Conservation (phyloP, 2,329 filamentous ascomycete genomes). For the Penicillium olsonii region DNA sequence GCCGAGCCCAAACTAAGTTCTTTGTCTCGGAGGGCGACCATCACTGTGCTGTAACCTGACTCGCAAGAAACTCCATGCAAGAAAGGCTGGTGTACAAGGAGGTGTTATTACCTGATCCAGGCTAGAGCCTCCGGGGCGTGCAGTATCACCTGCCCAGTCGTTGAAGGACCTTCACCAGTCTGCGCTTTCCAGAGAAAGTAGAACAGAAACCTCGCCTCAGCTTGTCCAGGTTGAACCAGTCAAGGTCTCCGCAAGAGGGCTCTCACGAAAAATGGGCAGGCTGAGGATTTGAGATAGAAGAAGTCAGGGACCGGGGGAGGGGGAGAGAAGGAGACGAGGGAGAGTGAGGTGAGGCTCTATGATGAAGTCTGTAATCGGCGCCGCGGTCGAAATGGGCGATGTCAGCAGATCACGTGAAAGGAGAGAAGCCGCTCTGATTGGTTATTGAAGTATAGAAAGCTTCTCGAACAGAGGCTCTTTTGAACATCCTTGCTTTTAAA, state of each 20-base stretch:
- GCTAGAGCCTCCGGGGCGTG: conserved; percentile 10
- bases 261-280: conserved; percentile 37
- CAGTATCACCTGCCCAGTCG: conserved; percentile 23
- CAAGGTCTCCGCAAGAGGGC: conserved; percentile 40
- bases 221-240: conserved; percentile 43
- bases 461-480: not conserved
- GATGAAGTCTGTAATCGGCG: conserved; percentile 5
- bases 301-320: conserved; percentile 20
- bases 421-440: not conserved
- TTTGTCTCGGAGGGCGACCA: not conserved
- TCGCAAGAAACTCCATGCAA: not conserved
- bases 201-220: conserved; percentile 30
- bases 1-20: conserved; percentile 17
- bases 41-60: not conserved
- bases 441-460: conserved; percentile 4
- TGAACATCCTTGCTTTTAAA: not conserved
- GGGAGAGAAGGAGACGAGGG: conserved; percentile 10
- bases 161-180: conserved; percentile 24
- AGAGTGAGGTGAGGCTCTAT: conserved; percentile 9
- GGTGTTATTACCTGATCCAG: conserved; percentile 39
- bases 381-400: conserved; percentile 6
- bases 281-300: conserved; percentile 22
- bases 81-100: not conserved
- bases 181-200: conserved; percentile 21
- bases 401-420: conserved; percentile 15